A percentile compares a stretch with the other conserved stretches of the same genome.
Evolutionary conservation across 805 yeast genomes (phyloP).

Genomic region (Starmerella potacharoeniae): DNA sequence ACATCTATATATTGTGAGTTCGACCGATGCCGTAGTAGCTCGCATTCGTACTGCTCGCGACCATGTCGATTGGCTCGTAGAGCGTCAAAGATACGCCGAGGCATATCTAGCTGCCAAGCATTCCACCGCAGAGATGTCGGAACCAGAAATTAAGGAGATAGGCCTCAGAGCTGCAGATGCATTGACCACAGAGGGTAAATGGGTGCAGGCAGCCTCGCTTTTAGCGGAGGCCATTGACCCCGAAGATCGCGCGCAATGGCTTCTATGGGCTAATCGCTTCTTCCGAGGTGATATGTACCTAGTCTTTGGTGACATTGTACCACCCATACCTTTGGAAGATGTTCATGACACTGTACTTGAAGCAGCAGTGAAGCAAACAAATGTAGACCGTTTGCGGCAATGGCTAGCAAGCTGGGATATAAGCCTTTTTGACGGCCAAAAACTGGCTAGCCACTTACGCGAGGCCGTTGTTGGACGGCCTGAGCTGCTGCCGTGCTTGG

Average conservation of each 20-base stretch:
- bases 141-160: constrained; percentile 21
- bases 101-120: constrained; percentile 42
- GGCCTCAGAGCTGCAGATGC: constrained; percentile 46
- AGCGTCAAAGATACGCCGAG: constrained; percentile 41
- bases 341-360: constrained; percentile 39
- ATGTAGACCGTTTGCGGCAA: constrained; percentile 32
- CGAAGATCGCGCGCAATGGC: constrained; percentile 42
- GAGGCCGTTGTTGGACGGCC: constrained; percentile 24
- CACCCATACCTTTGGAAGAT: constrained; percentile 30
- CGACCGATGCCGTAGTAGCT: constrained; percentile 70
- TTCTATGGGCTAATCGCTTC: constrained; percentile 46
- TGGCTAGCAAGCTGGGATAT: constrained; percentile 49
- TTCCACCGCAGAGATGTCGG: background rate
- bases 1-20: constrained; percentile 59
- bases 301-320: constrained; percentile 44
- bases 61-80: constrained; percentile 59
- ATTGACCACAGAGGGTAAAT: constrained; percentile 12
- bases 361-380: constrained; percentile 33
- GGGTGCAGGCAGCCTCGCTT: constrained; percentile 5
- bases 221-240: constrained; percentile 4
- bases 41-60: constrained; percentile 61
- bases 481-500: constrained; percentile 18
- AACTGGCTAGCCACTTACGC: constrained; percentile 39
- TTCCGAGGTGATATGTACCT: constrained; percentile 37
- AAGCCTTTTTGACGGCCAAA: constrained; percentile 38